Conservation (phyloP, 2,329 filamentous ascomycete species). For the Fusarium secorum region DNA sequence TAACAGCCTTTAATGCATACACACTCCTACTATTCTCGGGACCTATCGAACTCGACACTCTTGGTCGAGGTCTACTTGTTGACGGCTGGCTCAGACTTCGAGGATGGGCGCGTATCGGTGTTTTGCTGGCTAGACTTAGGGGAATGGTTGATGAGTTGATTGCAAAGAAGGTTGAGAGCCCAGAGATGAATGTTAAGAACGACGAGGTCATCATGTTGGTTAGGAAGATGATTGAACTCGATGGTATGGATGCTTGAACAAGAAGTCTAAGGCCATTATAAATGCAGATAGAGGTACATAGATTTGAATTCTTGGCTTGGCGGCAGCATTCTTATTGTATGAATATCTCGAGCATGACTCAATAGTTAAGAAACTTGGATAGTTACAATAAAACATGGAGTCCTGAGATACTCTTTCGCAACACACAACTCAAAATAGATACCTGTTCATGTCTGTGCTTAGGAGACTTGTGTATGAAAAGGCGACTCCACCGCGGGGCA, state of each 20-base stretch:
- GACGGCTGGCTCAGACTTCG: conserved; percentile 88
- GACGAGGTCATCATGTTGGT: conserved; percentile 80
- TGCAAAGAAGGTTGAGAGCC: conserved; percentile 80
- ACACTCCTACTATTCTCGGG: conserved; percentile 89
- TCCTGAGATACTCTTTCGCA: background rate
- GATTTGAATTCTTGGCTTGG: background rate
- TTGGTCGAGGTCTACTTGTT: conserved; percentile 85
- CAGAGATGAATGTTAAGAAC: conserved; percentile 63
- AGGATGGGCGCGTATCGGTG: conserved; percentile 94
- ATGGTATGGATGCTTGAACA: conserved; percentile 76
- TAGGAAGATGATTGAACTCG: conserved; percentile 82
- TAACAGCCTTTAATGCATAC: conserved; percentile 84
- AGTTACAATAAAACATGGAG: background rate
- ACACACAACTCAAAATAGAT: background rate
- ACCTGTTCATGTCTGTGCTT: background rate
- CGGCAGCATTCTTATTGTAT: background rate
- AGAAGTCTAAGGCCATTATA: background rate
- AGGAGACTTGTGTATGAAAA: background rate
- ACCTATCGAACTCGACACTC: conserved; percentile 82
- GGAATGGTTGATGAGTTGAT: conserved; percentile 88
- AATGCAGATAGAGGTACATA: background rate
- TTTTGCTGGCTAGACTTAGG: conserved; percentile 82
- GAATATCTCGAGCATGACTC: background rate
- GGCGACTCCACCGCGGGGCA: conserved; percentile 27
- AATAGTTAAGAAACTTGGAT: background rate